These are phyloP conservation scores for Tetratostichococcus sp. DNA, from an alignment of 139 green algal genomes.

Conservation along the genomic window DNA sequence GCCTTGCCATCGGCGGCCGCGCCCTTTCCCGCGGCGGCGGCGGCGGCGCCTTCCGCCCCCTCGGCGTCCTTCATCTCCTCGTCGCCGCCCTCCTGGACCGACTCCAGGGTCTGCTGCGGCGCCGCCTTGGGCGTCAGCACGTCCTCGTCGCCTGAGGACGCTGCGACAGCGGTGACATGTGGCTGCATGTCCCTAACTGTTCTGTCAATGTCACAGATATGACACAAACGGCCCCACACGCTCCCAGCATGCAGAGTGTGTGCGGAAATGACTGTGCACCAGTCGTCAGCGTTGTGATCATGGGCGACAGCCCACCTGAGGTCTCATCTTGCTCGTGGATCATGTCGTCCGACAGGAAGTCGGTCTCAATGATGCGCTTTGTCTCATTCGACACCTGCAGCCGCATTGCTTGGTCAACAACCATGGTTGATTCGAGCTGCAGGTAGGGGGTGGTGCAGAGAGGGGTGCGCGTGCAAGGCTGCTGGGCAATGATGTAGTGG, in stretches of 20 bases:
- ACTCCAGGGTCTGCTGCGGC: neutral
- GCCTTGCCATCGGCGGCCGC: neutral
- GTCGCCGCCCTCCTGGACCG: neutral
- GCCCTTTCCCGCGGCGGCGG: neutral
- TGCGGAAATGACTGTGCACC: too few relatives aligned
- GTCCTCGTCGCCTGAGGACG: neutral
- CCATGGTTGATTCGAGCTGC: too few relatives aligned
- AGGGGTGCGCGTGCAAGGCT: too few relatives aligned
- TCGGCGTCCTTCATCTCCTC: neutral
- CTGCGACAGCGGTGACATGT: too few relatives aligned
- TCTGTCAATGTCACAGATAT: too few relatives aligned
- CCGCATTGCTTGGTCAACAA: too few relatives aligned
- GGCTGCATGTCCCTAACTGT: too few relatives aligned
- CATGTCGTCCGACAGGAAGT: constrained; percentile 3
- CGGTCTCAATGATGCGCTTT: neutral
- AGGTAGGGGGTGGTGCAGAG: too few relatives aligned
- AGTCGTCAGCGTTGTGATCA: too few relatives aligned
- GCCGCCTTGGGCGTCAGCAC: neutral
- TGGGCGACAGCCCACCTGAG: neutral
- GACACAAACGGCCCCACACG: too few relatives aligned
- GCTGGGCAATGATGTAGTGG: too few relatives aligned
- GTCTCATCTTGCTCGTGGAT: constrained; percentile 3
- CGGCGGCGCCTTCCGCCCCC: neutral
- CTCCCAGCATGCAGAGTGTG: too few relatives aligned
- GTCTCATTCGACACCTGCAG: constrained; percentile 1